phyloP scores from a whole-genome alignment of 176 grass and related monocot genomes.

The Eragrostis nindensis region DNA sequence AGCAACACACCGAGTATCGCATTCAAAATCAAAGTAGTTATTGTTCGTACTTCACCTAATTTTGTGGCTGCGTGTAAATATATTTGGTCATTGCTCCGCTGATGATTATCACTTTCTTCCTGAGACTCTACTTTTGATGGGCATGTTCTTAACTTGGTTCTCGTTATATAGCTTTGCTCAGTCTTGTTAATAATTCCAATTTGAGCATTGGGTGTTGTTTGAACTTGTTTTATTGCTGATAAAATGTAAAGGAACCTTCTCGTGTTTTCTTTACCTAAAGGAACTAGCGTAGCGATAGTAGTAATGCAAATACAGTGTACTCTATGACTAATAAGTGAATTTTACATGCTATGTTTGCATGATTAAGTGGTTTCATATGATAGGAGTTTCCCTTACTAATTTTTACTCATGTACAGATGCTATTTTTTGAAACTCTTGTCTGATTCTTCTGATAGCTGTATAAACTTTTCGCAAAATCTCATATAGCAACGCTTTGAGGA shows the following conservation, averaged over 20 bases:
- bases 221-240: neutral
- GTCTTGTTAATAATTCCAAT: neutral
- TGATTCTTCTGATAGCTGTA: neutral
- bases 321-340: neutral
- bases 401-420: neutral
- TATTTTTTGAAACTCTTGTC: conserved; percentile 9
- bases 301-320: neutral
- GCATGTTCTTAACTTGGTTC: neutral
- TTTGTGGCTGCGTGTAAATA: neutral
- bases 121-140: neutral
- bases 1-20: neutral
- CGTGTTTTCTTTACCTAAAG: neutral
- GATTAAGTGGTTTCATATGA: conserved; percentile 18
- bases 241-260: neutral
- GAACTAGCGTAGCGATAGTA: neutral
- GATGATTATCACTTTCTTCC: conserved; percentile 4
- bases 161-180: neutral
- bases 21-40: neutral
- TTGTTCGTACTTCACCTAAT: conserved; percentile 13
- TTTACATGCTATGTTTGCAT: neutral
- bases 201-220: neutral
- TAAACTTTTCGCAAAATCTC: conserved; percentile 29
- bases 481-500: neutral
- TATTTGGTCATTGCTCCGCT: neutral
- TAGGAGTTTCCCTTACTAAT: neutral